These are phyloP conservation scores for Anastatica hierochuntica DNA, from an alignment of 345 rosid genomes.

Conservation along the genomic window DNA sequence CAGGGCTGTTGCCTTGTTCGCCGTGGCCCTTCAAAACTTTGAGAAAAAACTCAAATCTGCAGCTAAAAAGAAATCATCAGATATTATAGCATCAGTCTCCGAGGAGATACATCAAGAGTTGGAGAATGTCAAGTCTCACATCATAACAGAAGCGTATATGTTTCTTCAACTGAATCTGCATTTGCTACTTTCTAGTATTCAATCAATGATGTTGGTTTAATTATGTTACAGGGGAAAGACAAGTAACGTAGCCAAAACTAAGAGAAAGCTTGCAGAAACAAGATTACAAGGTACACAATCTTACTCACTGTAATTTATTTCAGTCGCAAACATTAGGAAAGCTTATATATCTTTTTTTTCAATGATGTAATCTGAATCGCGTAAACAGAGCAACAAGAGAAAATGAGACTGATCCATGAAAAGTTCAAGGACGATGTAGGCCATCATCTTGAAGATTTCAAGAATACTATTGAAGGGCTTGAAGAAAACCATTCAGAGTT, in stretches of 20 bases:
- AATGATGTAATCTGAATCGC: too few species aligned
- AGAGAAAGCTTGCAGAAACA: slow-evolving; percentile 65
- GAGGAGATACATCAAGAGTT: slow-evolving; percentile 53
- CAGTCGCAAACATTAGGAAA: too few species aligned
- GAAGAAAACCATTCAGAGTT: slow-evolving; percentile 54
- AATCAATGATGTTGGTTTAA: slow-evolving; percentile 19
- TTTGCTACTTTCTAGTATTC: slow-evolving; percentile 7
- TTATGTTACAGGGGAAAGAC: slow-evolving; percentile 49
- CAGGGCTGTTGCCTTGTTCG: slow-evolving; percentile 63
- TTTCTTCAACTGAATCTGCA: slow-evolving; percentile 12
- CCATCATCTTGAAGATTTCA: slow-evolving; percentile 52
- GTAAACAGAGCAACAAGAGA: slow-evolving; percentile 68
- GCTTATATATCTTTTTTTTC: too few species aligned
- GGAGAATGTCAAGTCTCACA: slow-evolving; percentile 56
- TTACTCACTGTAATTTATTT: background rate
- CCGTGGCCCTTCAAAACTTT: slow-evolving; percentile 55
- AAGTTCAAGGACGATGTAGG: slow-evolving; percentile 57
- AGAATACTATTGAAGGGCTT: slow-evolving; percentile 46
- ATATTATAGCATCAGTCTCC: slow-evolving; percentile 62
- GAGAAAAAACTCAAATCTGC: slow-evolving; percentile 56
- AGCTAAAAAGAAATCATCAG: slow-evolving; percentile 59
- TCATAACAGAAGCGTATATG: slow-evolving; percentile 70
- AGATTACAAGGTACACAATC: slow-evolving; percentile 46
- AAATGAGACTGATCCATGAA: slow-evolving; percentile 50
- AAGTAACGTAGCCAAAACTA: slow-evolving; percentile 45